A percentile compares a stretch with the other conserved stretches of the same genome.
These are phyloP conservation scores for Neophaeococcomyces aloes DNA, from an alignment of 2,329 filamentous ascomycete species.

Conservation along the genomic window DNA sequence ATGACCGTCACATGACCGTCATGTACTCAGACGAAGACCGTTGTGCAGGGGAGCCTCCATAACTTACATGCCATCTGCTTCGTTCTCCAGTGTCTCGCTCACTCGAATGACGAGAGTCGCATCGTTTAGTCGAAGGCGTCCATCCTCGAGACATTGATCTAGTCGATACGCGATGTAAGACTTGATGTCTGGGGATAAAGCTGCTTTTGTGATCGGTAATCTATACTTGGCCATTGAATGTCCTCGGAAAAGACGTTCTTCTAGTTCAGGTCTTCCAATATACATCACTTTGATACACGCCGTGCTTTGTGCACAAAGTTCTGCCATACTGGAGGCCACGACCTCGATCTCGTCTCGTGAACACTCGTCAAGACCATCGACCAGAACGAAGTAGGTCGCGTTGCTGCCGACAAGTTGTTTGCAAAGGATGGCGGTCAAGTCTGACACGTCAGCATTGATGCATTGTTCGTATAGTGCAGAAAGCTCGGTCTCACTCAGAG, in stretches of 20 bases:
- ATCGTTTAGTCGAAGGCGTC: slow-evolving; percentile 11
- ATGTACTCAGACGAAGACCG: too few species aligned
- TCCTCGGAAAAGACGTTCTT: slow-evolving; percentile 3
- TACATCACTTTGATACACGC: slow-evolving; percentile 11
- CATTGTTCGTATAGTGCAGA: slow-evolving; percentile 3
- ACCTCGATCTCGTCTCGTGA: slow-evolving; percentile 1
- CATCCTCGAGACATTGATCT: slow-evolving; percentile 7
- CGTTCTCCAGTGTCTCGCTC: slow-evolving; percentile 10
- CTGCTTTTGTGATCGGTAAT: slow-evolving; percentile 5
- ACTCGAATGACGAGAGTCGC: slow-evolving; percentile 11
- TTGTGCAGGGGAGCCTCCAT: neutral
- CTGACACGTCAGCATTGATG: neutral
- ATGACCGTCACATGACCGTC: too few species aligned
- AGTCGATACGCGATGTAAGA: slow-evolving; percentile 10
- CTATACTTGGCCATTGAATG: slow-evolving; percentile 3
- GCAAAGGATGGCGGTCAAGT: slow-evolving; percentile 5
- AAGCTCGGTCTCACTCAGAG: slow-evolving; percentile 2
- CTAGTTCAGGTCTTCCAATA: slow-evolving; percentile 16
- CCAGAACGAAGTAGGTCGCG: slow-evolving; percentile 10
- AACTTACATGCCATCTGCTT: slow-evolving; percentile 18
- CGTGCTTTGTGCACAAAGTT: slow-evolving; percentile 1
- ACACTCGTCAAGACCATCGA: slow-evolving; percentile 17
- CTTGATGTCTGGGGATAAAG: slow-evolving; percentile 12
- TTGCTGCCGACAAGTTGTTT: neutral
- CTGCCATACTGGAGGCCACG: slow-evolving; percentile 2